Evolutionary conservation across 2,329 filamentous ascomycete species (phyloP).

Genomic region (Phyllosticta ampelicida): DNA sequence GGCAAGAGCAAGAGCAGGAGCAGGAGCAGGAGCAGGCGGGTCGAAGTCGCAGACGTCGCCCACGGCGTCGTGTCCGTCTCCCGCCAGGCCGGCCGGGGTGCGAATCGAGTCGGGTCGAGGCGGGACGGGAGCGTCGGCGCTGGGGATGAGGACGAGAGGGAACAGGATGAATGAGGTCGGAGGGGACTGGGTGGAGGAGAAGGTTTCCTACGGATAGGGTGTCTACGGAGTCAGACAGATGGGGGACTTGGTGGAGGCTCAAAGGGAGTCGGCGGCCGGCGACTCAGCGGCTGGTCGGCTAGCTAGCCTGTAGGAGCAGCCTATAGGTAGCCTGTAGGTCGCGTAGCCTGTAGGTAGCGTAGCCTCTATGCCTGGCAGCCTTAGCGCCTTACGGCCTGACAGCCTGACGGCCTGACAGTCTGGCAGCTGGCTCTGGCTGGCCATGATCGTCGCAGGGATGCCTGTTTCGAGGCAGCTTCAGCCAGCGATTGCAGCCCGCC

Average conservation of each 20-base stretch:
- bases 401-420: background rate
- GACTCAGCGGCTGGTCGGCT: no score
- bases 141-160: no score
- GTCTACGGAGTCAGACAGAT: background rate
- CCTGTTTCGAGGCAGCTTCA: background rate
- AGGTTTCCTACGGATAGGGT: background rate
- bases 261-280: background rate
- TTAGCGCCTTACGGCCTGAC: background rate
- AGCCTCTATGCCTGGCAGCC: no score
- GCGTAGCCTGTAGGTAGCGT: no score
- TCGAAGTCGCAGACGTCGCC: background rate
- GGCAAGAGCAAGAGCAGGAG: no score
- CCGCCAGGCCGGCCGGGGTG: background rate
- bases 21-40: background rate
- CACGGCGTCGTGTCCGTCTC: background rate
- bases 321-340: no score
- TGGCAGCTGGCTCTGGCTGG: no score
- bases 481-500: no score
- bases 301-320: no score
- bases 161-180: no score
- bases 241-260: background rate
- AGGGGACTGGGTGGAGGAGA: no score
- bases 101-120: background rate
- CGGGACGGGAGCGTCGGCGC: background rate
- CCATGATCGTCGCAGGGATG: conserved; percentile 4